Evolutionary conservation across 2,329 filamentous ascomycete genomes (phyloP).

Genomic region (Rasamsonia emersonii): DNA sequence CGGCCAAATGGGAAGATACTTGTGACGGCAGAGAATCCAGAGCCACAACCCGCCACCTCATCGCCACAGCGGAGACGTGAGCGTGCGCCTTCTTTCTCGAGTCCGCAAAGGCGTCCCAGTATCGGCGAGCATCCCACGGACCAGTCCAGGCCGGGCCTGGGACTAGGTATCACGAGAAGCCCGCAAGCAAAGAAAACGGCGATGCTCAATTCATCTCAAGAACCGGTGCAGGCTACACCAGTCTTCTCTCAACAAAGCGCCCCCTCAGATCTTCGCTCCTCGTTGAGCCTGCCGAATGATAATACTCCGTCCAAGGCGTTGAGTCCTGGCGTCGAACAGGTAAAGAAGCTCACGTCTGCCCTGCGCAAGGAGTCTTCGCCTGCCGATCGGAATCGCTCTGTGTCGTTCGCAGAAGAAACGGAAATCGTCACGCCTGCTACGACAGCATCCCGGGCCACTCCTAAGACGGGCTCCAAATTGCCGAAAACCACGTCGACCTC

Average conservation of each 20-base stretch:
- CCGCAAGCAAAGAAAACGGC: slow-evolving; percentile 7
- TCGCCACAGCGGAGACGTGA: too few relatives aligned
- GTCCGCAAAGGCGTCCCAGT: slow-evolving; percentile 5
- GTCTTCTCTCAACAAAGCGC: slow-evolving; percentile 9
- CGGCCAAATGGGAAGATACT: slow-evolving; percentile 1
- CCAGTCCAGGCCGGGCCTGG: background rate
- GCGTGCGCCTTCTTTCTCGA: slow-evolving; percentile 15
- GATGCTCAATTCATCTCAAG: background rate
- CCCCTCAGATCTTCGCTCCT: slow-evolving; percentile 1
- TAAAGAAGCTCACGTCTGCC: slow-evolving; percentile 10
- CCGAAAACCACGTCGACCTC: too few relatives aligned
- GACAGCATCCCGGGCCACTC: slow-evolving; percentile 8
- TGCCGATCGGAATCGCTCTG: slow-evolving; percentile 12
- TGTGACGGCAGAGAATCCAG: slow-evolving; percentile 1
- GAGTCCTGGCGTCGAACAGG: slow-evolving; percentile 11
- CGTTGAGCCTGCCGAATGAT: slow-evolving; percentile 5
- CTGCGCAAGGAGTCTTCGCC: slow-evolving; percentile 18
- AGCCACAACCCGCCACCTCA: slow-evolving; percentile 9
- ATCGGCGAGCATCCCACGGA: background rate
- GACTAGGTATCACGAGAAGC: background rate
- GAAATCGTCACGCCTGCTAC: slow-evolving; percentile 9
- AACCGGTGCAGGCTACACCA: background rate
- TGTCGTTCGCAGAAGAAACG: slow-evolving; percentile 17
- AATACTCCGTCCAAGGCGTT: slow-evolving; percentile 9
- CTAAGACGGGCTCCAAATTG: slow-evolving; percentile 5